Evolutionary conservation across 768 basidiomycete species (phyloP).

Genomic region (Phylloporus scabripes): DNA sequence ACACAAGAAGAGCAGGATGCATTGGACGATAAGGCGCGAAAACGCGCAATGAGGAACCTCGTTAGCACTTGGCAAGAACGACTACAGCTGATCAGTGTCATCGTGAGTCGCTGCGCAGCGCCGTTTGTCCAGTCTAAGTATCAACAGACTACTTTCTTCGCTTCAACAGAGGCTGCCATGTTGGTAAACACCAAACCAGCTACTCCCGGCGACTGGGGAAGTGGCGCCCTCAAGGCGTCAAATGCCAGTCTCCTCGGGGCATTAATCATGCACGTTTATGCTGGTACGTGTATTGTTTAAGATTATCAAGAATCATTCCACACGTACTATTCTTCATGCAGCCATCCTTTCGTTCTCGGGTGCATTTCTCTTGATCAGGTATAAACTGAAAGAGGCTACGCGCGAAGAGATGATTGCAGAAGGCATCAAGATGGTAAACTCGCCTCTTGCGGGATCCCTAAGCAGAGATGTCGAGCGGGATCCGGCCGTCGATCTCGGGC

Average conservation of each 20-base stretch:
- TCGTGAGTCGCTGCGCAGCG: conserved; percentile 35
- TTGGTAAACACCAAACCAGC: conserved; percentile 40
- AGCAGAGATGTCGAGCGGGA: conserved; percentile 14
- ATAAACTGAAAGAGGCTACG: conserved; percentile 50
- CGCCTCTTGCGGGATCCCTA: conserved; percentile 13
- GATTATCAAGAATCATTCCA: conserved; percentile 2
- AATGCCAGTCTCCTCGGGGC: conserved; percentile 48
- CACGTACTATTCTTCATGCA: background rate
- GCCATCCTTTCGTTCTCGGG: conserved; percentile 48
- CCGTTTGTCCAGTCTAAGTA: background rate
- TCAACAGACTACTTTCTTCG: conserved; percentile 56
- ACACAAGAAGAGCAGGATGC: conserved; percentile 48
- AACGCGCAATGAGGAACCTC: conserved; percentile 44
- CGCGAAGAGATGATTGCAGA: conserved; percentile 41
- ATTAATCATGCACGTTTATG: conserved; percentile 49
- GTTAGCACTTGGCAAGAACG: conserved; percentile 61
- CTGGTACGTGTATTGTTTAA: conserved; percentile 33
- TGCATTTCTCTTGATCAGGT: conserved; percentile 51
- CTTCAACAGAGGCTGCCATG: conserved; percentile 51
- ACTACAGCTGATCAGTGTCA: conserved; percentile 54
- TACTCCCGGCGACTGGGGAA: conserved; percentile 6
- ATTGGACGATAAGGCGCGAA: conserved; percentile 41
- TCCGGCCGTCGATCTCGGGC: background rate
- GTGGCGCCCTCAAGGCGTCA: conserved; percentile 26
- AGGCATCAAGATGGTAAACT: conserved; percentile 20